Evolutionary conservation across 768 basidiomycete species (phyloP), one percentile per base, ranked within the genome.

Genomic region (Podaxis sp.): DNA sequence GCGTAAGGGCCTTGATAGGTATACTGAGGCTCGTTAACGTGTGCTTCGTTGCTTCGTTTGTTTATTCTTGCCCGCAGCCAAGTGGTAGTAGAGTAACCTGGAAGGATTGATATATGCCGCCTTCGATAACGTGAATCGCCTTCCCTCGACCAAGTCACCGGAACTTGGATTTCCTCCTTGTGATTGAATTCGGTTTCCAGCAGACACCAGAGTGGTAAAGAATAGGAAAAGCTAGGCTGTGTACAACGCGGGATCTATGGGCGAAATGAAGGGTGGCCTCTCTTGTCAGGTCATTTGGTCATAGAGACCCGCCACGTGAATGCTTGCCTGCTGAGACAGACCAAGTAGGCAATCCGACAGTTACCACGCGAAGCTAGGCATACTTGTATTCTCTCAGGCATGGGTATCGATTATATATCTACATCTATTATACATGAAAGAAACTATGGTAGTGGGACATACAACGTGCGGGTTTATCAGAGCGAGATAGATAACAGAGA

Each of bases 401-500:
- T 24, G 52, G 56, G 49, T 64, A 64, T 60, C 49, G 54, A 63
- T 51, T 64, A 64, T 58, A 66, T 56, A 57, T 46, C 37, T 60
- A 52, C 61, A 65, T 51, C 27, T 65, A 65, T 53, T 56, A 58
- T 60, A 67, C 65, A 67, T 40, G 19, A 27, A 38, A 65, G 57
- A 63, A 41, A 57, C 37, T 59, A 51, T 40, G 33, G 13, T 40
- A 58, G 47, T 15, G 47, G n/a, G 40, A 38, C 43, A 67, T 61
- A 66, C 41, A 67, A 55, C 49, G 58, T 41, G 50, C 25, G 60
- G 36, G 58, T 46, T 66, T 53, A 66, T 54, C 53, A 66, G 65
- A 69, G 40, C 53, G 65, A 66, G 57, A 67, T 64, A 53, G 7
- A 7, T 49, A 61, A 58, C 36, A 57, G 36, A 61, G 24, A 64